Percentiles rank a stretch among this genome's conserved stretches.
phyloP scores from a whole-genome alignment of 179 eudicot species.

The Pouteria campechiana region DNA sequence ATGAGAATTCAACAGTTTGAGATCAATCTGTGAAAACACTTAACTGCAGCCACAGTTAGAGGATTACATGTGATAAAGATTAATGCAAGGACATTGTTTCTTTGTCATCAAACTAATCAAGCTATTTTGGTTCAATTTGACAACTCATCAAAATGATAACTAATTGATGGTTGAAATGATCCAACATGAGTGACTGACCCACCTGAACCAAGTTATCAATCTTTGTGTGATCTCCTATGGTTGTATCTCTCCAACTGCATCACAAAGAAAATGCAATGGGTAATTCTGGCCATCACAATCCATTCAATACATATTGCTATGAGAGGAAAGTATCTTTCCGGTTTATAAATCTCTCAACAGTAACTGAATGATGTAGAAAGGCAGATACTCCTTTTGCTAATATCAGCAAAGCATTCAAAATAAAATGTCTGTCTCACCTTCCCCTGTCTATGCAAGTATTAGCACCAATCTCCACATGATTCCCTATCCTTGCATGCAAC shows the following conservation, averaged over 20 bases:
- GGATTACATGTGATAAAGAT: too few species aligned
- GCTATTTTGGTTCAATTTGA: too few species aligned
- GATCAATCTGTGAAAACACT: too few species aligned
- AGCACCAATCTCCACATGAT: conserved; percentile 90
- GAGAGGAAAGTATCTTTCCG: neutral
- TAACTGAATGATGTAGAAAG: too few species aligned
- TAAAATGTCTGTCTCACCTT: conserved; percentile 71
- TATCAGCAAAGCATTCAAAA: too few species aligned
- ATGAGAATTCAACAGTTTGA: neutral
- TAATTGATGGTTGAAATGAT: too few species aligned
- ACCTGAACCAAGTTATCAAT: conserved; percentile 96
- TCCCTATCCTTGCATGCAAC: conserved; percentile 58
- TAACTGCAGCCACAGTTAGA: too few species aligned
- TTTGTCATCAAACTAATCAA: conserved; percentile 10
- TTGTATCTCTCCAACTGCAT: conserved; percentile 93
- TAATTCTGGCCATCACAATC: neutral
- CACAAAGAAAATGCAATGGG: neutral
- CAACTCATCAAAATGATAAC: too few species aligned
- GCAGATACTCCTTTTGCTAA: too few species aligned
- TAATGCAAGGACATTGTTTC: neutral
- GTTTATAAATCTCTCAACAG: too few species aligned
- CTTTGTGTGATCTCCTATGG: conserved; percentile 72
- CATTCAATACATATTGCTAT: neutral
- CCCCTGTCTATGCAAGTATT: conserved; percentile 95
- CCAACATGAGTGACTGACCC: too few species aligned